Evolutionary conservation across 345 rosid genomes (phyloP).

Genomic region (Hibiscus tridactylites): DNA sequence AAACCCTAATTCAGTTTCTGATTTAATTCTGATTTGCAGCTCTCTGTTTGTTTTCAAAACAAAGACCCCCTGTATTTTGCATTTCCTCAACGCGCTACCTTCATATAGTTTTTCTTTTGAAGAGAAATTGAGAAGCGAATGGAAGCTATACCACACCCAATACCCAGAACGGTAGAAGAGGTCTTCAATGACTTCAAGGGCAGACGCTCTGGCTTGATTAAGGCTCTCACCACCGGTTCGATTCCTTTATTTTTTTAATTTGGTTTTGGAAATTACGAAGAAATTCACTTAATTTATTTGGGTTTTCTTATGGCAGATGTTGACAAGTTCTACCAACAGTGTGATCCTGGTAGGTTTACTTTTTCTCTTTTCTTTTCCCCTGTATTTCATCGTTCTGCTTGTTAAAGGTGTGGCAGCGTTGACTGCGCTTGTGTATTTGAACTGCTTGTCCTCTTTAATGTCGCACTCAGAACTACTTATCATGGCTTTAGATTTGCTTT

Average conservation of each 20-base stretch:
- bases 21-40: neutral
- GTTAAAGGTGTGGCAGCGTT: neutral
- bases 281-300: neutral
- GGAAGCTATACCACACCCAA: conserved; percentile 74
- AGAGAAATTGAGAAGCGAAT: neutral
- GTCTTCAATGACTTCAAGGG: conserved; percentile 90
- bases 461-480: neutral
- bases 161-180: conserved; percentile 88
- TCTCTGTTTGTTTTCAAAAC: neutral
- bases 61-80: neutral
- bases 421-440: neutral
- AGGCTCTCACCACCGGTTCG: conserved; percentile 74
- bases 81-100: neutral
- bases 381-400: neutral
- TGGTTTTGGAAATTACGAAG: neutral
- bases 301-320: conserved; percentile 47
- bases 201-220: conserved; percentile 83
- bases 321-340: conserved; percentile 25
- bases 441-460: neutral
- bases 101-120: neutral
- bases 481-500: neutral
- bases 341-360: conserved; percentile 84
- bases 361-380: neutral
- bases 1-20: neutral
- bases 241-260: neutral